These are phyloP conservation scores for Yamadazyma takamatsuzukensis DNA, from an alignment of 805 yeast genomes.

Conservation along the genomic window DNA sequence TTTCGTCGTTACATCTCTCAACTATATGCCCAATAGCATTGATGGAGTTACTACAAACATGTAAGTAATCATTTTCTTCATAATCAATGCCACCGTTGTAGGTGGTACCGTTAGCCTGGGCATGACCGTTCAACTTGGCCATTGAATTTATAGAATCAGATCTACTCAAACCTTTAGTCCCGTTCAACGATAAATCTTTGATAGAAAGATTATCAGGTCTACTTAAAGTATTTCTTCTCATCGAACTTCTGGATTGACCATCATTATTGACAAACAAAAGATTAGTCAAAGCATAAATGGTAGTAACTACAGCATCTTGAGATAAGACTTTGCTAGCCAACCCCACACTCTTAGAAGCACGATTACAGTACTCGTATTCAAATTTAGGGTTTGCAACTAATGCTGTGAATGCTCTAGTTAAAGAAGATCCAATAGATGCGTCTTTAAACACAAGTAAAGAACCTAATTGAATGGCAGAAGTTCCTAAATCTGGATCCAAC, in stretches of 20 bases:
- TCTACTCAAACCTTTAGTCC: constrained; percentile 6
- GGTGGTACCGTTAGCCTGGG: background rate
- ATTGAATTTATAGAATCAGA: constrained; percentile 1
- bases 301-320: constrained; percentile 79
- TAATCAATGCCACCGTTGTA: constrained; percentile 10
- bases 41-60: constrained; percentile 62
- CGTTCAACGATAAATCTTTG: constrained; percentile 10
- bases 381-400: constrained; percentile 56
- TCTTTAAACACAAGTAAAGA: constrained; percentile 48
- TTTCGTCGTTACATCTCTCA: constrained; percentile 60
- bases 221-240: constrained; percentile 27
- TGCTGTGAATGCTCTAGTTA: constrained; percentile 46
- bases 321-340: constrained; percentile 63
- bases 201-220: constrained; percentile 15
- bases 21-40: constrained; percentile 66
- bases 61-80: constrained; percentile 29
- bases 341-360: constrained; percentile 58
- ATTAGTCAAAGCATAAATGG: constrained; percentile 81
- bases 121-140: constrained; percentile 1
- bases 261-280: constrained; percentile 55
- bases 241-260: constrained; percentile 21
- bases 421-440: constrained; percentile 31
- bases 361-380: constrained; percentile 42
- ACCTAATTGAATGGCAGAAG: constrained; percentile 52
- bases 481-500: constrained; percentile 49